Percentiles rank a stretch among this genome's conserved stretches.
Evolutionary conservation across 2,329 filamentous ascomycete species (phyloP).

Genomic region (Diplocarpon rosae): DNA sequence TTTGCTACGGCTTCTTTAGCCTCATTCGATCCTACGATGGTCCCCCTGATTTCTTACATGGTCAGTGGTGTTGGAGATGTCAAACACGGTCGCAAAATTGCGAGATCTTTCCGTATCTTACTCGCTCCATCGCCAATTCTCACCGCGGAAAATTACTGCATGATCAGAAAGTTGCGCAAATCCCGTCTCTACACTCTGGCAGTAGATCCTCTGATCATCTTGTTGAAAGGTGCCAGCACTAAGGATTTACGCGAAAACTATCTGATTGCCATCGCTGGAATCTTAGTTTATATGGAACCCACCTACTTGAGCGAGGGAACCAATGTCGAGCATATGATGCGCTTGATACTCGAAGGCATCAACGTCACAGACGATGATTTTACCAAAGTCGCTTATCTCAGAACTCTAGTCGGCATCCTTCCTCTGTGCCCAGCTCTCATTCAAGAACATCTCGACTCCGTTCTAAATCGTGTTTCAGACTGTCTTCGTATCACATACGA

Average conservation of each 20-base stretch:
- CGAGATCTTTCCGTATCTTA: conserved; percentile 23
- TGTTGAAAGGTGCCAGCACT: conserved; percentile 9
- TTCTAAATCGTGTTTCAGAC: conserved; percentile 24
- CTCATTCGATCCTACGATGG: conserved; percentile 13
- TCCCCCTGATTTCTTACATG: conserved; percentile 17
- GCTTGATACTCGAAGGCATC: conserved; percentile 20
- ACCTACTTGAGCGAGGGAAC: conserved; percentile 8
- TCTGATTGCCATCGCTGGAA: conserved; percentile 22
- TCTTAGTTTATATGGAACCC: conserved; percentile 19
- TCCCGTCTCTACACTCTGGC: conserved; percentile 14
- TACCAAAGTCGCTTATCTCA: conserved; percentile 19
- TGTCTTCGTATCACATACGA: conserved; percentile 22
- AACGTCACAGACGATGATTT: conserved; percentile 18
- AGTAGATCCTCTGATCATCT: conserved; percentile 10
- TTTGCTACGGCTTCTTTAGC: conserved; percentile 21
- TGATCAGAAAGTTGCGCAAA: conserved; percentile 21
- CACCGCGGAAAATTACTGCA: conserved; percentile 22
- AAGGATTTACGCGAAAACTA: conserved; percentile 16
- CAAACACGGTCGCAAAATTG: conserved; percentile 14
- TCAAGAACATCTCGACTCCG: conserved; percentile 20
- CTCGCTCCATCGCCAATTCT: conserved; percentile 21
- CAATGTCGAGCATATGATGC: conserved; percentile 14
- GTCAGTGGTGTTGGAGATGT: conserved; percentile 13
- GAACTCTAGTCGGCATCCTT: conserved; percentile 16
- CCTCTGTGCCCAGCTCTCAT: conserved; percentile 13